phyloP scores from a whole-genome alignment of 2,329 filamentous ascomycete genomes.

The Penicillium sp. region DNA sequence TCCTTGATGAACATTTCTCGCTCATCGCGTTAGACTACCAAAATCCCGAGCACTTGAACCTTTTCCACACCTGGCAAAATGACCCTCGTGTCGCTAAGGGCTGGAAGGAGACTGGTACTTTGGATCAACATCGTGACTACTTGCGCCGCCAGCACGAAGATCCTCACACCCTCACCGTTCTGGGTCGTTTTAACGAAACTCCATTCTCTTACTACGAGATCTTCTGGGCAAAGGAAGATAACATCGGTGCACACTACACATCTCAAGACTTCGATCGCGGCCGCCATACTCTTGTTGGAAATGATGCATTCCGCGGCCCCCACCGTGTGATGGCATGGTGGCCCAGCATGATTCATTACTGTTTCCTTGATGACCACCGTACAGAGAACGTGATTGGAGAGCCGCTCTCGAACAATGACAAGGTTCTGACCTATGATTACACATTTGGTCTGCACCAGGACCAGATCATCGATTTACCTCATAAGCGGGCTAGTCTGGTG shows the following conservation, averaged over 20 bases:
- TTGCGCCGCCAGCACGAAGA: slow-evolving; percentile 67
- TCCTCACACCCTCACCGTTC: slow-evolving; percentile 68
- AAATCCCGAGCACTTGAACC: slow-evolving; percentile 61
- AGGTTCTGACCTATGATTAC: slow-evolving; percentile 71
- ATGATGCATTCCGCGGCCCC: slow-evolving; percentile 55
- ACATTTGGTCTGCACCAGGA: slow-evolving; percentile 70
- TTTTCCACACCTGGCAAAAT: slow-evolving; percentile 81
- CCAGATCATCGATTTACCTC: slow-evolving; percentile 69
- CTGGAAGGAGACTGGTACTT: slow-evolving; percentile 75
- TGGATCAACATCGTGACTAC: slow-evolving; percentile 73
- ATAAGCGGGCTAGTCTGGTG: slow-evolving; percentile 59
- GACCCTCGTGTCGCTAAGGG: slow-evolving; percentile 75
- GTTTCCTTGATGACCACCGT: slow-evolving; percentile 59
- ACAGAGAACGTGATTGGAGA: slow-evolving; percentile 59
- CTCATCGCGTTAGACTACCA: slow-evolving; percentile 69
- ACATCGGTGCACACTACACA: slow-evolving; percentile 58
- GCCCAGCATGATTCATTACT: slow-evolving; percentile 58
- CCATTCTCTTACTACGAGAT: slow-evolving; percentile 77
- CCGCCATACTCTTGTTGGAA: slow-evolving; percentile 60
- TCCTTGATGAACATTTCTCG: slow-evolving; percentile 72
- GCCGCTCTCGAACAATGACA: slow-evolving; percentile 68
- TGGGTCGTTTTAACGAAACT: slow-evolving; percentile 69
- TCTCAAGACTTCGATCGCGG: slow-evolving; percentile 60
- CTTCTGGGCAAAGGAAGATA: slow-evolving; percentile 71
- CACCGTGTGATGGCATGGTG: slow-evolving; percentile 60